A percentile compares a stretch with the other conserved stretches of the same genome.
Evolutionary conservation across 2,329 filamentous ascomycete species (phyloP).

Genomic region (Xylaria sp.): DNA sequence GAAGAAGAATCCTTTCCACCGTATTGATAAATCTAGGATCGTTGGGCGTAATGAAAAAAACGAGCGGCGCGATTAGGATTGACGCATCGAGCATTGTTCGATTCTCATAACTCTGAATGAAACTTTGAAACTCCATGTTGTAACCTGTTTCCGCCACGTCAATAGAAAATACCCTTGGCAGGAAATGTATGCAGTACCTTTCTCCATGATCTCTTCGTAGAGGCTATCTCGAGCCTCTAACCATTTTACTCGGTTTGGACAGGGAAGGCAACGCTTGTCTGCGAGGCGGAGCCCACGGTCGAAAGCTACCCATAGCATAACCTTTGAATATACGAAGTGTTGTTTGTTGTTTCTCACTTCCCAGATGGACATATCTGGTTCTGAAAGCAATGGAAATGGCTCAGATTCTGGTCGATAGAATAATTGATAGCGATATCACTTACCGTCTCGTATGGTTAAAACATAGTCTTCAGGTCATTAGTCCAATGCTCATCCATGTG

Average conservation of each 20-base stretch:
- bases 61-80: constrained; percentile 76
- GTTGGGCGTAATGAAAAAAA: constrained; percentile 80
- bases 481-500: not conserved
- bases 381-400: constrained; percentile 39
- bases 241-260: constrained; percentile 72
- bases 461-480: constrained; percentile 63
- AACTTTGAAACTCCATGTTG: constrained; percentile 71
- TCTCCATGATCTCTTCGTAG: constrained; percentile 80
- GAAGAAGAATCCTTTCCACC: constrained; percentile 71
- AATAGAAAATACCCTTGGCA: not conserved
- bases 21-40: constrained; percentile 77
- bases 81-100: constrained; percentile 73
- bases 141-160: constrained; percentile 56
- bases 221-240: constrained; percentile 68
- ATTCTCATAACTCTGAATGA: constrained; percentile 78
- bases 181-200: constrained; percentile 47
- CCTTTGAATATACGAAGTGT: constrained; percentile 80
- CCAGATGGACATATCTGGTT: constrained; percentile 84
- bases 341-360: constrained; percentile 78
- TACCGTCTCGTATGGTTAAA: constrained; percentile 66
- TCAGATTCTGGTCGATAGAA: not conserved
- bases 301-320: constrained; percentile 84
- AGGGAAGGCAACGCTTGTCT: constrained; percentile 77
- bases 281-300: constrained; percentile 75
- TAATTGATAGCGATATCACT: not conserved